Evolutionary conservation across 768 basidiomycete genomes (phyloP).

Genomic region (Rhodotorula taiwanensis): DNA sequence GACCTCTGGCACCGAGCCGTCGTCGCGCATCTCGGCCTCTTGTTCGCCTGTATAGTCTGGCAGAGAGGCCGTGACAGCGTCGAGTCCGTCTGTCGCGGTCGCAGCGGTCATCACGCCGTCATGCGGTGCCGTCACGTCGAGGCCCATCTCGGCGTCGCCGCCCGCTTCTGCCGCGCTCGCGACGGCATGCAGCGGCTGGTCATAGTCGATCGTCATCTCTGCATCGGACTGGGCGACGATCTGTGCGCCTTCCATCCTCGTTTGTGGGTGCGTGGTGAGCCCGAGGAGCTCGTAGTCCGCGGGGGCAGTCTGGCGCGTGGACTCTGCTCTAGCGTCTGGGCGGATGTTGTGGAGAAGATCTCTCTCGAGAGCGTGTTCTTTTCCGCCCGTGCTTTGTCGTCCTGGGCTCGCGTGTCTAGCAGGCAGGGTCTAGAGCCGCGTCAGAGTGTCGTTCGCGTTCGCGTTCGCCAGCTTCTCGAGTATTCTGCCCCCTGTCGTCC

Average conservation of each 20-base stretch:
- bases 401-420: no score
- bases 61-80: no score
- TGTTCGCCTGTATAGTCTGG: no score
- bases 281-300: neutral
- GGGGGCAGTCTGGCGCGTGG: no score
- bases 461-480: no score
- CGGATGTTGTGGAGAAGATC: no score
- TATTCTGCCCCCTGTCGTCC: no score
- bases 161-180: neutral
- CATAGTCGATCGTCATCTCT: conserved; percentile 6
- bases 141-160: conserved; percentile 3
- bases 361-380: no score
- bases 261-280: neutral
- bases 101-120: neutral
- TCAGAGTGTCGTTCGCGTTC: no score
- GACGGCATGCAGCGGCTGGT: neutral
- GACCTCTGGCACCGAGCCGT: neutral
- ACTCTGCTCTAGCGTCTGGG: no score
- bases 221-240: neutral
- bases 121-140: neutral
- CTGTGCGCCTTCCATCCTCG: neutral
- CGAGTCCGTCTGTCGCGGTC: neutral
- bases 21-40: conserved; percentile 8
- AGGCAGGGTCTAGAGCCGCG: no score
- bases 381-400: no score